A percentile compares a stretch with the other conserved stretches of the same genome.
Conservation (phyloP, 164 flowering plant species). For the Malania oleifera region DNA sequence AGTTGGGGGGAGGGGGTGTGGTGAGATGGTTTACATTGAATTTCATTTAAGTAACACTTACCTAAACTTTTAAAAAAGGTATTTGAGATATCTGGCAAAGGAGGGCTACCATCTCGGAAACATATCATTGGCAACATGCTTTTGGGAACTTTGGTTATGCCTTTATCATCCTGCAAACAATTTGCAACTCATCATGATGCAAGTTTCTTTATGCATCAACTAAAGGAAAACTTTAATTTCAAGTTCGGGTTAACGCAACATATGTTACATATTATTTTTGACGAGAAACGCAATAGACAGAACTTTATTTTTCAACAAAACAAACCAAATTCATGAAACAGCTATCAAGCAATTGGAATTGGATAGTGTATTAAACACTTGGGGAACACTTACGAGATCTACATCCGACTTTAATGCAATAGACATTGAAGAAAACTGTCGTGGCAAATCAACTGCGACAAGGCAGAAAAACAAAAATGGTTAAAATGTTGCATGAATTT, state of each 20-base stretch:
- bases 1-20: too few relatives aligned
- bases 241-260: too few relatives aligned
- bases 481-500: constrained; percentile 1
- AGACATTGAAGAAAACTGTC: constrained; percentile 74
- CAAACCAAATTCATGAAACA: neutral
- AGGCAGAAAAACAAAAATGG: constrained; percentile 15
- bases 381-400: constrained; percentile 55
- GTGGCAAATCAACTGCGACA: constrained; percentile 84
- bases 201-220: neutral
- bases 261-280: too few relatives aligned
- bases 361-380: too few relatives aligned
- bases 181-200: constrained; percentile 3
- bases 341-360: neutral
- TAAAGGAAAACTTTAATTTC: too few relatives aligned
- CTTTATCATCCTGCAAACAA: constrained; percentile 36
- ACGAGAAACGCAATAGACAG: too few relatives aligned
- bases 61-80: constrained; percentile 40
- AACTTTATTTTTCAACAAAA: too few relatives aligned
- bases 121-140: constrained; percentile 58
- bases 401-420: constrained; percentile 57
- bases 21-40: neutral
- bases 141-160: constrained; percentile 23
- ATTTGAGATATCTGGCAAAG: constrained; percentile 64
- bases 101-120: constrained; percentile 77
- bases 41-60: constrained; percentile 10